Base-by-base conservation (phyloP, 2,329 filamentous ascomycete species). In the Colletotrichum limetticola region DNA sequence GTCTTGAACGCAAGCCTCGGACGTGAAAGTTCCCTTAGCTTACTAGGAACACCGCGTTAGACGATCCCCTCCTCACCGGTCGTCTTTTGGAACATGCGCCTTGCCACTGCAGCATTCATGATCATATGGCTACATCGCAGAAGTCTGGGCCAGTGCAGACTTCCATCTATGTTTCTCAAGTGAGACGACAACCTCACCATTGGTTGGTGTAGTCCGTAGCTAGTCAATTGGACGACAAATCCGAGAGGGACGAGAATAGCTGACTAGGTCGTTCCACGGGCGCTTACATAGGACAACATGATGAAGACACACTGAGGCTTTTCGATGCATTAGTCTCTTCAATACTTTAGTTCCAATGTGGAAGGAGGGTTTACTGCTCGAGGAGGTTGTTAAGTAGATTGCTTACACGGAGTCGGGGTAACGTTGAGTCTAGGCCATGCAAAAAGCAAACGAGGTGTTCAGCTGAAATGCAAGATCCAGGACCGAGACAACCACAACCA, bases 341-440 rank as follows among this genome's bases (percentile, higher is more conserved):
- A 42, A 58, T 58, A 58, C 16, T 14, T 11, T 19, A 30, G 24
- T 59, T 46, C 65, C 19, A 49, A 69, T 59, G 12, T 30, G 28
- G 69, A 63, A 63, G 58, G 65, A 63, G 65, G 4, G 3, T 62
- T 9, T 19, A 19, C 22, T 5, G 28, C 2, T 3, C 12, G 7
- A 32, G 22, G 19, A 58, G 14, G 11, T 37, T 4, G 3, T 53
- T 7, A 1, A 22, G 28, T 42, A 62, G 24, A 68, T 58, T 52
- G 52, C 69, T 63, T 58, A 68, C 52, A 62, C 9, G 57, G 65
- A 62, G 58, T 68, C 64, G 69, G 65, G 65, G 65, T 32, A 53
- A 68, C 53, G 28, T 32, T 58, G 30, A 60, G 35, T 26, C 65
- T 58, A 24, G 30, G 22, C 58, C 65, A 46, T 53, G 37, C 28